Base-by-base conservation (phyloP, 2,329 filamentous ascomycete species). In the Tolypocladium amazonense region DNA sequence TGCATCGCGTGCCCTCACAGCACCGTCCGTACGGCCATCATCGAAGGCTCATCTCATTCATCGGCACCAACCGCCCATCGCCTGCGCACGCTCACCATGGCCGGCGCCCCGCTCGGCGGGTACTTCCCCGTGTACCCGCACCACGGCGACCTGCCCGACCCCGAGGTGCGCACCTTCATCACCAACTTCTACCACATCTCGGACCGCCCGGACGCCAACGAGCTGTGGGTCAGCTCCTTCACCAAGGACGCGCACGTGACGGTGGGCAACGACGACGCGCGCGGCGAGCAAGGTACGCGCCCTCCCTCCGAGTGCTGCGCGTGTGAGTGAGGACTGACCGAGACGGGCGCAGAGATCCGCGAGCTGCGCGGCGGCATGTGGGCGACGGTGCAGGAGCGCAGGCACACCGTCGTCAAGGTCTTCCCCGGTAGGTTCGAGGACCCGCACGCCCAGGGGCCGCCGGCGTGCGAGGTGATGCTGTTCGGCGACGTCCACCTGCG, bases 211-310 rank as follows among this genome's bases (percentile, higher is more conserved):
- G 71, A 71, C n/a, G 66, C 68, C 61, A 73, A 77, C 56, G 73
- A 77, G 59, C 70, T 74, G 50, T 81, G 79, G 79, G 66, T 76
- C 20, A 66, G 68, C 38, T 73, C 68, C 45, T 81, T 80, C 65
- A 66, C 66, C 2, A 65, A 75, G 4, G 75, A 76, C 56, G 78
- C 77, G n/a, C 64, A 64, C 25, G 66, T 80, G 11, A 67, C 73
- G 7, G 75, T 81, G 59, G 77, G 74, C n/a, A 70, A 69, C 20
- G 73, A 73, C 57, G 66, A 65, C 38, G 78, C 72, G 1, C 65
- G 60, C 20, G 76, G 77, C 18, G 66, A 65, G 25, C 65, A 77
- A 63, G 70, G 72, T 72, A 61, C 23, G 39, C n/a, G n/a, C n/a
- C n/a, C n/a, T n/a, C n/a, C n/a, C n/a, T n/a, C n/a, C n/a, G n/a